These are phyloP conservation scores for Rhizophagus prolifer DNA, from an alignment of 192 early-diverging fungal species.

Conservation along the genomic window DNA sequence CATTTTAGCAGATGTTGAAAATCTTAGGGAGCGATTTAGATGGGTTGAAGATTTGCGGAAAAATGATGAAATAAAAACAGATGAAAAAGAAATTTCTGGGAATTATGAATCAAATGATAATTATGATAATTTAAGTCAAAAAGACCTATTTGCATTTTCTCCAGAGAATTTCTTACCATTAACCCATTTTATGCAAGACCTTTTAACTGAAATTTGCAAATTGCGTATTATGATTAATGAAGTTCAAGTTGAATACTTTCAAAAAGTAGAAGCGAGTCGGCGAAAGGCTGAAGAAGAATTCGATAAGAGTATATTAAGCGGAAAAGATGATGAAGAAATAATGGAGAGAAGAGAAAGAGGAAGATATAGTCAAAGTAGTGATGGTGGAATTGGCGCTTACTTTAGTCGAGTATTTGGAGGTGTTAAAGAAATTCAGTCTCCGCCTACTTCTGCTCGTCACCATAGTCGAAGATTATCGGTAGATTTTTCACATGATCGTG, in stretches of 20 bases:
- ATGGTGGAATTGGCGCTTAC: constrained; percentile 22
- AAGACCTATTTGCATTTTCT: constrained; percentile 38
- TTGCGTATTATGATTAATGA: constrained; percentile 58
- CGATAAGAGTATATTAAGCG: constrained; percentile 10
- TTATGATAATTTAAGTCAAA: neutral
- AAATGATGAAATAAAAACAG: constrained; percentile 28
- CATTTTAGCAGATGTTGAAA: constrained; percentile 49
- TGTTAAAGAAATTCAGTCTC: constrained; percentile 8
- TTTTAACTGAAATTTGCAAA: constrained; percentile 51
- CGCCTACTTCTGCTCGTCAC: constrained; percentile 9
- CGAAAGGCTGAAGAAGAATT: constrained; percentile 54
- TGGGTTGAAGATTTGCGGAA: constrained; percentile 44
- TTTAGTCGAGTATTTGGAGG: constrained; percentile 33
- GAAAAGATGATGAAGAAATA: constrained; percentile 2
- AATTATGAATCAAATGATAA: constrained; percentile 4
- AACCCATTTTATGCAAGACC: constrained; percentile 42
- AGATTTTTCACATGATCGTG: constrained; percentile 27
- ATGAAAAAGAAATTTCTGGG: neutral
- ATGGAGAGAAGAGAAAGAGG: neutral
- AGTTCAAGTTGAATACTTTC: constrained; percentile 59
- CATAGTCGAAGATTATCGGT: constrained; percentile 28
- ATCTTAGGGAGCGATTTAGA: constrained; percentile 44
- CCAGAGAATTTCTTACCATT: constrained; percentile 52
- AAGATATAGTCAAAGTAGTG: constrained; percentile 10
- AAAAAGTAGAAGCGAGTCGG: constrained; percentile 53